Conservation (phyloP, 768 basidiomycete genomes). For the Auricularia auricula-judae region DNA sequence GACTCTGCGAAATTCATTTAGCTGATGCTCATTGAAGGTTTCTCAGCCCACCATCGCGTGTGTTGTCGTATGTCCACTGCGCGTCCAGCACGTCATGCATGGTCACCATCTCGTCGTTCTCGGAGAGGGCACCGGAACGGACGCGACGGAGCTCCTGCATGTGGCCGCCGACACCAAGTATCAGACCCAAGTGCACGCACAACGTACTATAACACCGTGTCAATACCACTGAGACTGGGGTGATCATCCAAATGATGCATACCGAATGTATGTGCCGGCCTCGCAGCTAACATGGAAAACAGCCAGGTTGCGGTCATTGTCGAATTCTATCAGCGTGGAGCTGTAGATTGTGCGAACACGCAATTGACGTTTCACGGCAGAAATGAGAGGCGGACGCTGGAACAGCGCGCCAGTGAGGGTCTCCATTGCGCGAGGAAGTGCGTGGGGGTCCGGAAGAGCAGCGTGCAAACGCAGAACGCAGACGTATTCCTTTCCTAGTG, state of each 20-base stretch:
- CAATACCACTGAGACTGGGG: neutral
- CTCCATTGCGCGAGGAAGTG: conserved; percentile 87
- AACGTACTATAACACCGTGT: conserved; percentile 55
- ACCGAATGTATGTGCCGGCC: conserved; percentile 56
- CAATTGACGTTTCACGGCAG: conserved; percentile 95
- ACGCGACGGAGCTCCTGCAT: conserved; percentile 98
- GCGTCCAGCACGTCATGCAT: conserved; percentile 99
- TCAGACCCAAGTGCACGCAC: conserved; percentile 90
- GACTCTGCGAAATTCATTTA: conserved; percentile 51
- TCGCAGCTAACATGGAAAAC: conserved; percentile 99
- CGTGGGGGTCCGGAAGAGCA: conserved; percentile 64
- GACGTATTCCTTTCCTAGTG: conserved; percentile 87
- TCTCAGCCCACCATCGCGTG: conserved; percentile 41
- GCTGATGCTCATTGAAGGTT: too few relatives aligned
- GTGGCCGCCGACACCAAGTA: conserved; percentile 97
- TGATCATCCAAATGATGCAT: neutral
- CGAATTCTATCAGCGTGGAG: conserved; percentile 91
- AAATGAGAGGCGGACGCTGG: conserved; percentile 97
- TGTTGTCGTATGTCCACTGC: conserved; percentile 97
- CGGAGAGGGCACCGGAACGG: conserved; percentile 89
- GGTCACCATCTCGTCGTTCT: conserved; percentile 96
- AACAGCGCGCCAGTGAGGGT: conserved; percentile 97
- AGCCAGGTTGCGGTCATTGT: conserved; percentile 90
- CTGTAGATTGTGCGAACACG: conserved; percentile 96
- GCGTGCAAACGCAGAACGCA: conserved; percentile 91